Evolutionary conservation across 2,329 filamentous ascomycete genomes (phyloP).

Genomic region (Xylaria multiplex): DNA sequence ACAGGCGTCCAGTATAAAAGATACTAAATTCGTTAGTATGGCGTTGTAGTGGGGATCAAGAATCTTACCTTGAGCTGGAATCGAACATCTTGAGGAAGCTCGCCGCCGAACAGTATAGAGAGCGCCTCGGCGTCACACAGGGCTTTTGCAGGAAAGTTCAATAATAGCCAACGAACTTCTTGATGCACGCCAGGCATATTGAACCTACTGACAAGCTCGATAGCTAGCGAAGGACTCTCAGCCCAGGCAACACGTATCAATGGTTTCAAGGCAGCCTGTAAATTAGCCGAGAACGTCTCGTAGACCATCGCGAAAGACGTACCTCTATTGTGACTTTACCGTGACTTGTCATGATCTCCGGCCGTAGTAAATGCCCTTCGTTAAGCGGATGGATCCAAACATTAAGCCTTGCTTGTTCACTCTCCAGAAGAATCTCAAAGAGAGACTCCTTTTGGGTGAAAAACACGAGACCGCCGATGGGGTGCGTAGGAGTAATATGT

Average conservation of each 20-base stretch:
- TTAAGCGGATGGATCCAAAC: slow-evolving; percentile 91
- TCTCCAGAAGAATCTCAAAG: slow-evolving; percentile 81
- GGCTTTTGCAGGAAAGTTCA: slow-evolving; percentile 86
- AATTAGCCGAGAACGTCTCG: slow-evolving; percentile 23
- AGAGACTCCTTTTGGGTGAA: slow-evolving; percentile 84
- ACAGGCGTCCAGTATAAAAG: slow-evolving; percentile 92
- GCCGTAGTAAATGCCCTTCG: slow-evolving; percentile 58
- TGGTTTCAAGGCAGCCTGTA: slow-evolving; percentile 65
- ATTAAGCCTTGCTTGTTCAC: slow-evolving; percentile 81
- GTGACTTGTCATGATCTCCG: slow-evolving; percentile 53
- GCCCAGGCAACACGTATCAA: slow-evolving; percentile 86
- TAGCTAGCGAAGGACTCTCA: slow-evolving; percentile 85
- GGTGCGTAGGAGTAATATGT: slow-evolving; percentile 62
- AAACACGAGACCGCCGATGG: slow-evolving; percentile 67
- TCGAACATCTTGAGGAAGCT: slow-evolving; percentile 80
- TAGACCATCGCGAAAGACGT: slow-evolving; percentile 35
- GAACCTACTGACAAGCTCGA: slow-evolving; percentile 84
- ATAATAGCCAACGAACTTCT: slow-evolving; percentile 81
- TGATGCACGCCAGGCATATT: slow-evolving; percentile 75
- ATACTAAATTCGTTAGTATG: slow-evolving; percentile 66
- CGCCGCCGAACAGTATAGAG: slow-evolving; percentile 80
- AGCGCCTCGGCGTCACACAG: slow-evolving; percentile 84
- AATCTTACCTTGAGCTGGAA: slow-evolving; percentile 80
- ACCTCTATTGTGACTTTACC: slow-evolving; percentile 56
- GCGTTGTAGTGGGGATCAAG: neutral